Base-by-base conservation (phyloP, 2,329 filamentous ascomycete species). In the Scedosporium minutisporum region DNA sequence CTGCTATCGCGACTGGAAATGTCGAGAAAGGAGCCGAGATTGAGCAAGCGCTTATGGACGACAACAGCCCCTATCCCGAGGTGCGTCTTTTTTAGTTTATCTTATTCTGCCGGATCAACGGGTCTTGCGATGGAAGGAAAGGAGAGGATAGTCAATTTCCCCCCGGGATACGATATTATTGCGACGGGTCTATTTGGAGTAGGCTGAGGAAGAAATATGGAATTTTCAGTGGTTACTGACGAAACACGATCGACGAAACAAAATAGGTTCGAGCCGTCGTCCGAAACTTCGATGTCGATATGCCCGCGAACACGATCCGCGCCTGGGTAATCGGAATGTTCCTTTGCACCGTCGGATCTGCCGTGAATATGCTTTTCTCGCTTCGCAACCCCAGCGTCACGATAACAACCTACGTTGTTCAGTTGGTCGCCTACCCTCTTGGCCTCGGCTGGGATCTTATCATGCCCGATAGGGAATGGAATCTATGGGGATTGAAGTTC, bases 41-140 rank as follows among this genome's bases (percentile, higher is more conserved):
- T 66, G 82, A 86, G 67, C 79, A 82, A 67, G 81, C 83, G 57
- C 73, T 82, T 63, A 77, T 86, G 68, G 79, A 87, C 69, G 84
- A 88, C 63, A 85, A 88, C 71, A 88, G 85, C 58, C 86, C 86
- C 2, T 88, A 88, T 68, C 83, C 84, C 44, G 85, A 88, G 74
- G 84, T 86, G 71, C 67, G 76, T 69, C 62, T 57, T 46, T 55
- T 55, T 55, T 55, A 1, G 16, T 48, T 5, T 6, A 38, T 38
- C 33, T 12, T 38, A 38, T 38, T 10, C 7, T 38, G 10, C 33
- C 10, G 33, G 10, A 12, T 38, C 33, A 38, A 38, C 33, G 10
- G 12, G 10, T 12, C 33, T 38, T 38, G 10, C 3, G 33, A 38
- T 38, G 33, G 33, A 12, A 38, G 9, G 10, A 38, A 38, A 38